Conservation (phyloP, 1,139 yeast genomes). For the Yamadazyma dushanensis region DNA sequence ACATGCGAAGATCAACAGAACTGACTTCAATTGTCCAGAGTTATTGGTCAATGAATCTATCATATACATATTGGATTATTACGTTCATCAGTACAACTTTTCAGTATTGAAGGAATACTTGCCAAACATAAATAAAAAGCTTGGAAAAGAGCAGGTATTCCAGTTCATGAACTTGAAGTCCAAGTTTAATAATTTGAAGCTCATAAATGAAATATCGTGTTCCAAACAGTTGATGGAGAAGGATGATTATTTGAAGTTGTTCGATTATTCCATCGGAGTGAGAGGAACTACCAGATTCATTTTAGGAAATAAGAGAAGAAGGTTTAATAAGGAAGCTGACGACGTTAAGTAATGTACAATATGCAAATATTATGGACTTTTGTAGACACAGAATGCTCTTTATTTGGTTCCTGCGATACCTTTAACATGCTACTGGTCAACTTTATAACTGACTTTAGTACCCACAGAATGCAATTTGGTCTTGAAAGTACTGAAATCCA, state of each 20-base stretch:
- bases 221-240: slow-evolving; percentile 33
- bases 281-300: slow-evolving; percentile 58
- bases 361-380: not conserved
- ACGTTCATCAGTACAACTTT: slow-evolving; percentile 50
- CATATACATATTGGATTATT: slow-evolving; percentile 60
- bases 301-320: slow-evolving; percentile 49
- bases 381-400: not conserved
- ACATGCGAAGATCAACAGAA: slow-evolving; percentile 35
- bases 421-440: too few relatives aligned
- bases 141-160: slow-evolving; percentile 48
- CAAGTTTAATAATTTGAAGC: slow-evolving; percentile 42
- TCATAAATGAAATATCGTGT: slow-evolving; percentile 38
- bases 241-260: slow-evolving; percentile 50
- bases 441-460: slow-evolving; percentile 71
- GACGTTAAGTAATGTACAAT: slow-evolving; percentile 1
- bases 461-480: slow-evolving; percentile 74
- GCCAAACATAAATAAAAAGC: slow-evolving; percentile 30
- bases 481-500: slow-evolving; percentile 66
- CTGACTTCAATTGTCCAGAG: slow-evolving; percentile 50
- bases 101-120: slow-evolving; percentile 31
- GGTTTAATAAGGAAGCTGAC: slow-evolving; percentile 31
- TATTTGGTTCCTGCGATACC: too few relatives aligned
- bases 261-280: slow-evolving; percentile 46
- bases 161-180: slow-evolving; percentile 50
- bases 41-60: slow-evolving; percentile 59